phyloP scores from a whole-genome alignment of 768 basidiomycete genomes.

The Pleurotus platypus region DNA sequence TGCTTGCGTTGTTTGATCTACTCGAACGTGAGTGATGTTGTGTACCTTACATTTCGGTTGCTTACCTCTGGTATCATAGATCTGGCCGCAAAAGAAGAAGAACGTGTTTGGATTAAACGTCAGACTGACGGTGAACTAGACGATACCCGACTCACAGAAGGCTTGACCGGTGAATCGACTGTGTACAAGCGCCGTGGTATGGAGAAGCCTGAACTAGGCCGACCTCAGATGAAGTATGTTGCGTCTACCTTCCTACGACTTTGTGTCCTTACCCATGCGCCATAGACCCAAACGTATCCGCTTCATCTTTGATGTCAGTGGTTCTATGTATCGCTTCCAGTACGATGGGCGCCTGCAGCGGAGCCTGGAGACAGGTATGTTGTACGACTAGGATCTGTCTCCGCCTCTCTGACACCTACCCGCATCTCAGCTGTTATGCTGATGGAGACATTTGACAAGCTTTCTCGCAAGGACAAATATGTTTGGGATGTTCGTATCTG shows the following conservation, averaged over 20 bases:
- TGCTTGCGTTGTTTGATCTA: constrained; percentile 54
- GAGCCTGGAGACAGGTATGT: constrained; percentile 60
- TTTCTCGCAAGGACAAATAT: constrained; percentile 66
- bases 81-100: constrained; percentile 65
- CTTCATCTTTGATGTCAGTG: constrained; percentile 68
- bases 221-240: constrained; percentile 62
- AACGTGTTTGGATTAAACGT: constrained; percentile 68
- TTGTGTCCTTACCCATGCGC: constrained; percentile 2
- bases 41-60: background rate
- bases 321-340: constrained; percentile 75
- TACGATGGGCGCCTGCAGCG: constrained; percentile 63
- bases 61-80: constrained; percentile 29
- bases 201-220: constrained; percentile 65
- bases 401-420: background rate
- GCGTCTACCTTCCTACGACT: background rate
- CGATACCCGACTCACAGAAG: constrained; percentile 62
- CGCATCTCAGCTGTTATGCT: constrained; percentile 55
- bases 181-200: constrained; percentile 70
- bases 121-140: constrained; percentile 72
- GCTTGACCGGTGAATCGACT: constrained; percentile 63
- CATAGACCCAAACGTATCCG: constrained; percentile 62
- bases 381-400: background rate
- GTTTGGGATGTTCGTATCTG: constrained; percentile 64
- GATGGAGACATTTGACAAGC: constrained; percentile 66
- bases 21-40: constrained; percentile 51